Base-by-base conservation (phyloP, 179 eudicot genomes). In the Camellia oleifera region DNA sequence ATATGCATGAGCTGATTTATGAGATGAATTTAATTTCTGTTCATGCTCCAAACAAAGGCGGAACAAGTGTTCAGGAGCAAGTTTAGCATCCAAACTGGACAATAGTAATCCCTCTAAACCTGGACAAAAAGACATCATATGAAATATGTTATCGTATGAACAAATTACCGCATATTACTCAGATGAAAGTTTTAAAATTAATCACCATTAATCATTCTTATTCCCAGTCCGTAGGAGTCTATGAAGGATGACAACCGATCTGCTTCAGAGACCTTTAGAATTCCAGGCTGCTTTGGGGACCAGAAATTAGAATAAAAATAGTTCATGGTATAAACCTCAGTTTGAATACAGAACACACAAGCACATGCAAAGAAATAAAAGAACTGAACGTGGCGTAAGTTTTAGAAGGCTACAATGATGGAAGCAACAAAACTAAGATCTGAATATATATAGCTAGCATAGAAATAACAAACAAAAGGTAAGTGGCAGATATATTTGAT, bases 31-130 rank as follows among this genome's bases (percentile, higher is more conserved):
- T 52, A 88, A 84, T 68, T 85, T 84, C 61, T 85, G 80, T 77
- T 94, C 92, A 83, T 89, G 92, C 90, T 92, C 99, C 83, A 94
- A 82, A 84, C 97, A 90, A 57, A 97, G 84, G 42, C 93, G 93
- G 67, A 97, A 84, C 64, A 93, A 63, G 83, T 97, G 97, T 79
- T 94, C 98, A 65, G 91, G 94, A 45, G 78, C 82, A 81, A 97
- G 91, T 72, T 81, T 85, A 56, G 89, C 81, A 84, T 97, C 99
- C 84, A 93, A 86, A 78, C 62, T 74, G 64, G 94, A 89, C 15
- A 88, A 87, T 81, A 84, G 62, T 52, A 85, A 61, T 72, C 97
- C 97, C 52, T 78, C 78, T 76, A 93, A 75, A 83, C 84, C 97
- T 95, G 92, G 12, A 84, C 79, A 81, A 79, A 57, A 75, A n/a